Percentiles rank a stretch among this genome's conserved stretches.
Conservation (phyloP, 352 stramenopile genomes). For the Aphanomyces invadans region DNA sequence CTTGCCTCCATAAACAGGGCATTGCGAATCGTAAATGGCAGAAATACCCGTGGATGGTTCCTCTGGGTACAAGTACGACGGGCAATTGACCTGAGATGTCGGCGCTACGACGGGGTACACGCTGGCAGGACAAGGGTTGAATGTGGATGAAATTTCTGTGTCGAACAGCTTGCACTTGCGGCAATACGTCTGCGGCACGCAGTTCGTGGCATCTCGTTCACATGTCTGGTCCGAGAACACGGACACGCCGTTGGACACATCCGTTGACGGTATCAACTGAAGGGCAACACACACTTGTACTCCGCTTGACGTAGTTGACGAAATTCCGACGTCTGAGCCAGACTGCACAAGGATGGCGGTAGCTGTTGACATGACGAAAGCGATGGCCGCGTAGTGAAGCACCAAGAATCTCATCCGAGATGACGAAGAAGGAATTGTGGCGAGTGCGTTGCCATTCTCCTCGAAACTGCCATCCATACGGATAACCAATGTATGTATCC, state of each 20-base stretch:
- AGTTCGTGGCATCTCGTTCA: background rate
- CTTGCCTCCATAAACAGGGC: background rate
- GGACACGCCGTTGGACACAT: background rate
- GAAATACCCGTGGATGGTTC: background rate
- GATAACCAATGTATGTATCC: too few species aligned
- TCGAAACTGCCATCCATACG: too few species aligned
- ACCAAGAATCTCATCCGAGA: background rate
- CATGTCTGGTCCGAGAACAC: background rate
- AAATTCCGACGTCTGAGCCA: too few species aligned
- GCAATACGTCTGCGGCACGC: conserved; percentile 5
- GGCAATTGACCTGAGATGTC: background rate
- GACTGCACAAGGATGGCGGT: background rate
- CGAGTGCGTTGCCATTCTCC: too few species aligned
- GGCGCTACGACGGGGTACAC: background rate
- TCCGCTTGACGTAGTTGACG: background rate
- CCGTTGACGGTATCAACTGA: background rate
- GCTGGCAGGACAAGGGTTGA: background rate
- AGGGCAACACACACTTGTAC: background rate
- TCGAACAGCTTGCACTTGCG: conserved; percentile 10
- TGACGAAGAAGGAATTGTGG: too few species aligned
- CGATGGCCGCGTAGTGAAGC: too few species aligned
- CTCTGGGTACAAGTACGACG: background rate
- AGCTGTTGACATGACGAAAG: background rate
- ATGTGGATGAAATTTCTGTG: background rate
- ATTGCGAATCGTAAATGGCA: conserved; percentile 10